Evolutionary conservation across 352 stramenopile genomes (phyloP), one percentile per base, ranked within the genome.

Genomic region (Pythium oligandrum): DNA sequence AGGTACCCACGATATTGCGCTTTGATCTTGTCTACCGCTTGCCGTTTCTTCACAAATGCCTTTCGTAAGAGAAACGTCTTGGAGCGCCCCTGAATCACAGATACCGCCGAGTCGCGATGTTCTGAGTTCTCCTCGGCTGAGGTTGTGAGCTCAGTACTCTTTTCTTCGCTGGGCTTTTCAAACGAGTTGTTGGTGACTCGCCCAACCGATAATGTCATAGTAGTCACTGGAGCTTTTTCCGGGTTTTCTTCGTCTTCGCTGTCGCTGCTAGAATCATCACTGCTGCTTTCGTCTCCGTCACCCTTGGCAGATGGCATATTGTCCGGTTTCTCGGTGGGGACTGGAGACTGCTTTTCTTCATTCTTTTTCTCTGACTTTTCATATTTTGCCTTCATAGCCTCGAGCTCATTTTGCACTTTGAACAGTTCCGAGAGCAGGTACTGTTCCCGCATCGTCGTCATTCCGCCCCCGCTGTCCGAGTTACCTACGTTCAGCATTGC

Each of bases 1-100:
- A 73, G 50, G 40, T 76, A 76, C 4, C 68, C 68, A 44, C 64
- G 63, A 44, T 76, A 76, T 17, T 59, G 64, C 46, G 64, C 68
- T 37, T 76, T 76, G 52, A 76, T 76, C 55, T 68, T 68, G 32
- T 68, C 61, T 40, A 70, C 68, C 31, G 68, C 68, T 30, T 63
- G 48, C 30, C 68, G 67, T 58, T 73, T 72, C 30, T 63, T 57
- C 50, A 71, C 59, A n/a, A 71, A 76, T 34, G 66, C 55, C 0
- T 53, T 51, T 7, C 68, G 57, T n/a, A 57, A 55, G 3, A 76
- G 40, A 59, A 66, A 73, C 4, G 55, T 56, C 11, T 66, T 76
- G 1, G 57, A 64, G 26, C 57, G 66, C 17, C 48, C 67, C 44
- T 76, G 68, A 40, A 76, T 67, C 10, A 68, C 48, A 45, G 52